phyloP scores from a whole-genome alignment of 257 asterid species.

The Plectranthus barbatus region DNA sequence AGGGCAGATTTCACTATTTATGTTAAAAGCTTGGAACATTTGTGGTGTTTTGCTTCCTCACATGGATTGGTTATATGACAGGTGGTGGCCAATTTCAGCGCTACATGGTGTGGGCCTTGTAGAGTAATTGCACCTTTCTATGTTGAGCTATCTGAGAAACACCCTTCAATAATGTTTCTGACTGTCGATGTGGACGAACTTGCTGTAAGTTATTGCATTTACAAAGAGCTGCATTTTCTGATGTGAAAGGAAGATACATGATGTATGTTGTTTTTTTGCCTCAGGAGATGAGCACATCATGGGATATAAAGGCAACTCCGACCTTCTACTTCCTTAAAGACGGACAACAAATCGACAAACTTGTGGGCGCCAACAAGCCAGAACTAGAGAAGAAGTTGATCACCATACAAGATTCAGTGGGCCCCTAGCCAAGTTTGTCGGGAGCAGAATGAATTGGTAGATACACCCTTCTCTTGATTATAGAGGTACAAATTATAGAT shows the following conservation, averaged over 20 bases:
- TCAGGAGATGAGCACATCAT: slow-evolving; percentile 92
- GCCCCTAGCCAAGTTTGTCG: slow-evolving; percentile 16
- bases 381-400: slow-evolving; percentile 82
- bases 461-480: no score
- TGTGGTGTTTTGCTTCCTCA: slow-evolving; percentile 10
- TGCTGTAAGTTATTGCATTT: slow-evolving; percentile 49
- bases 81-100: slow-evolving; percentile 86
- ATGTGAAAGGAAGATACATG: not conserved
- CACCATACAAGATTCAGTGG: slow-evolving; percentile 44
- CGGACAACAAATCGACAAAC: slow-evolving; percentile 78
- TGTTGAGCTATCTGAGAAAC: slow-evolving; percentile 75
- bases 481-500: no score
- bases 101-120: slow-evolving; percentile 98
- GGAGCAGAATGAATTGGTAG: no score
- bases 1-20: not conserved
- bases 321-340: slow-evolving; percentile 90
- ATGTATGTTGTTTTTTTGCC: not conserved
- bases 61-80: slow-evolving; percentile 12
- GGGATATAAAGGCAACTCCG: slow-evolving; percentile 99
- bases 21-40: not conserved
- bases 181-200: slow-evolving; percentile 87
- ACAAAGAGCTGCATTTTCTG: not conserved
- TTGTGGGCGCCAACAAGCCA: slow-evolving; percentile 95
- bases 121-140: slow-evolving; percentile 80
- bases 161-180: slow-evolving; percentile 70